Base-by-base conservation (phyloP, 2,329 filamentous ascomycete genomes). In the Escovopsis sp. region DNA sequence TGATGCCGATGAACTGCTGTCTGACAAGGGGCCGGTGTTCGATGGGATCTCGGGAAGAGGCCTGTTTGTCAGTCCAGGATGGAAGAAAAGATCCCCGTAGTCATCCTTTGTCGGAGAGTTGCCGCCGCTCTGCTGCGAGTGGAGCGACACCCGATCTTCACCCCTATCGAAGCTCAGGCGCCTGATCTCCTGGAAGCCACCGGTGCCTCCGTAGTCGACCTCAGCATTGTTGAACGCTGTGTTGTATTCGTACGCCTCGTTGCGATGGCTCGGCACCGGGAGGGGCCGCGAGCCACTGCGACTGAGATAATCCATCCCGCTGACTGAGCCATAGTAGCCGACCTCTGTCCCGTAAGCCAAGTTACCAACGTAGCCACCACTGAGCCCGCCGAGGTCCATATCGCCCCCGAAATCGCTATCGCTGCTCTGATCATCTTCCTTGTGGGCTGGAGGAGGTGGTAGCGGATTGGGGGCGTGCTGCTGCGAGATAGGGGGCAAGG, bases 81-180 rank as follows among this genome's bases (percentile, higher is more conserved):
- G 87, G 59, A 93, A 98, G 58, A 94, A 94, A 56, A 96, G 79
- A 53, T 94, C 91, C 15, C 83, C 84, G 47, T 86, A 85, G 43
- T 87, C 85, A 36, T 83, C 79, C 49, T 76, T 76, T 33, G 66
- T 63, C 1, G 80, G 78, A 26, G 80, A 84, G 33, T 85, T 79
- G 50, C 75, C 79, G 33, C 63, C 74, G 52, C 65, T 81, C 49
- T 63, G 69, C 44, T 64, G 72, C 7, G 73, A 69, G 56, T 74
- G 61, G 38, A 79, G 51, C 1, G 73, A 77, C 15, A 72, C 70
- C 12, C 69, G 72, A 59, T 96, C 91, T 51, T 95, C 91, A 2
- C 85, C 89, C 57, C 94, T 86, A 51, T 96, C 89, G 53, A 91
- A 95, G 61, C 87, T 95, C 53, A 87, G 69, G 46, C 86, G 76